Base-by-base conservation (phyloP, 2,329 filamentous ascomycete genomes). In the Trichoderma polysporum region DNA sequence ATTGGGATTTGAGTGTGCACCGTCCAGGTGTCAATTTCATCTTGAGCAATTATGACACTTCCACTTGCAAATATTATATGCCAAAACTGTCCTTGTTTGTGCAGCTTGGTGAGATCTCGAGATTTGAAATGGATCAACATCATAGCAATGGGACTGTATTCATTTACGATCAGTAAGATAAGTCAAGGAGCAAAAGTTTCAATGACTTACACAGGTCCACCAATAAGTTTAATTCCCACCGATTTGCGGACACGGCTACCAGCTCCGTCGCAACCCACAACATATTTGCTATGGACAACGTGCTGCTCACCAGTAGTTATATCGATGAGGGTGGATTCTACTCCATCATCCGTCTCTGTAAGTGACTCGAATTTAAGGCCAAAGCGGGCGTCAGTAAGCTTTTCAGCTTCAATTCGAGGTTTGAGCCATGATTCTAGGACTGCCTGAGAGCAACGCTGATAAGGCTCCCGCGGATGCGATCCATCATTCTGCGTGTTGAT, bases 361-460 rank as follows among this genome's bases (percentile, higher is more conserved):
- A 64, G 52, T 2, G 61, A 64, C 29, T 64, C 50, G 37, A 56
- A 64, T 9, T 64, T 64, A 37, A 64, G 50, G 6, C 61, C 61
- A 19, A 64, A 64, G 22, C 47, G 61, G 8, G 9, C 37, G 41
- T 64, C 50, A n/a, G 56, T 64, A 37, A 56, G 19, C 9, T 56
- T 22, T 12, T 57, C 37, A 19, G 29, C 47, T 49, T 64, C 50
- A 27, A 64, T 56, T 19, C 31, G 29, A 22, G 50, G 61, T 31
- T 64, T 64, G 37, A 64, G 61, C 61, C 61, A 64, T 22, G 61
- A 25, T n/a, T 64, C 50, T 0, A 64, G 13, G 50, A 64, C 37
- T 19, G 31, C 50, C 52, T 64, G 61, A 19, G 50, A 64, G 22
- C 61, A 64, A 15, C 61, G 61, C 50, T 64, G 61, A 27, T 64